phyloP scores from a whole-genome alignment of 306 rosid species.

The Leucaena leucocephala region DNA sequence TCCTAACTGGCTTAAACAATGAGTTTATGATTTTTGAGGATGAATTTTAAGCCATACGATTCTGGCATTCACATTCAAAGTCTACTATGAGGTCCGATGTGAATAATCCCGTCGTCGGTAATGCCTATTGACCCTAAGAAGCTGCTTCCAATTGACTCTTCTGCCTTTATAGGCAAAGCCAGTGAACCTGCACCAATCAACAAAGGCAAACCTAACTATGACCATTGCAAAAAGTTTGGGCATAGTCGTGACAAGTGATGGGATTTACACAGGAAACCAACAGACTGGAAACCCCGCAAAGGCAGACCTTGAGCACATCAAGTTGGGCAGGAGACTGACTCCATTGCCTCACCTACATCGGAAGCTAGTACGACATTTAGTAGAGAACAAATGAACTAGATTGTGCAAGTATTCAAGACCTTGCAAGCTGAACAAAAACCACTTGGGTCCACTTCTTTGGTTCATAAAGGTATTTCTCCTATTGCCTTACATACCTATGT shows the following conservation, averaged over 20 bases:
- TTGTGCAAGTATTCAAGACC: no score
- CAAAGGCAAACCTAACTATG: no score
- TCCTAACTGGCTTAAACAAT: background rate
- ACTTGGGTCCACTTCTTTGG: background rate
- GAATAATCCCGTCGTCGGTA: background rate
- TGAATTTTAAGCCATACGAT: background rate
- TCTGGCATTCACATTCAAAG: background rate
- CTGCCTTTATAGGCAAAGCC: background rate
- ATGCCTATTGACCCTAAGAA: background rate
- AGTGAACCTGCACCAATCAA: background rate
- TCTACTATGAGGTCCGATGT: background rate
- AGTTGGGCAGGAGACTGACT: background rate
- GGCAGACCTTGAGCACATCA: background rate
- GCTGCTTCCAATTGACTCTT: fast-evolving
- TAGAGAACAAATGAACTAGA: no score
- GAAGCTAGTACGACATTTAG: no score
- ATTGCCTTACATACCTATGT: background rate
- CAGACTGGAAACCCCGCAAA: background rate
- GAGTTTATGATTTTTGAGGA: background rate
- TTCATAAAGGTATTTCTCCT: background rate
- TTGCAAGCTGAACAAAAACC: no score
- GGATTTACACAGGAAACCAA: background rate
- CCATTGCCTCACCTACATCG: no score
- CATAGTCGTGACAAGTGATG: background rate
- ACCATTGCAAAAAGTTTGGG: background rate